A percentile compares a stretch with the other conserved stretches of the same genome.
phyloP scores from a whole-genome alignment of 208 protist genomes.

The Borovskyia barvae region DNA sequence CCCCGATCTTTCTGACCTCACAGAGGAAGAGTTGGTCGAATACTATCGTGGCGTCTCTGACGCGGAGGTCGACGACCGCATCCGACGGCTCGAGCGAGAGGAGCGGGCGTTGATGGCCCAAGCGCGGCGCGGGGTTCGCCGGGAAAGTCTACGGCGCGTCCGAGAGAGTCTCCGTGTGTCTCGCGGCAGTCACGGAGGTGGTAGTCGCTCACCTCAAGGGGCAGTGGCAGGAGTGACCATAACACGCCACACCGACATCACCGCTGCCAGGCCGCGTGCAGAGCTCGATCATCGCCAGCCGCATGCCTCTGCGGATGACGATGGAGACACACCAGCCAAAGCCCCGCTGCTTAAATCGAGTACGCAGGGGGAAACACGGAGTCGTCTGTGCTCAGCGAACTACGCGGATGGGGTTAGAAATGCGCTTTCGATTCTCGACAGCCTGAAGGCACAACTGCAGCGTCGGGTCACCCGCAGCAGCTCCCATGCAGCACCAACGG shows the following conservation, averaged over 20 bases:
- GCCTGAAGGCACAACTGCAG: constrained; percentile 47
- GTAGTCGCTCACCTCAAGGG: constrained; percentile 16
- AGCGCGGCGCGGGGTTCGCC: constrained; percentile 44
- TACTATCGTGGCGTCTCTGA: constrained; percentile 37
- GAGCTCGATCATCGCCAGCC: not conserved
- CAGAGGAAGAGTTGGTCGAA: constrained; percentile 13
- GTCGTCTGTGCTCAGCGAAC: constrained; percentile 16
- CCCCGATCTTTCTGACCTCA: constrained; percentile 18
- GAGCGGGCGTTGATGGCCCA: constrained; percentile 58
- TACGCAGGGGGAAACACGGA: constrained; percentile 7
- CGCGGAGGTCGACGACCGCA: constrained; percentile 54
- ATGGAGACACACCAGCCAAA: not conserved
- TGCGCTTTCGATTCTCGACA: constrained; percentile 65
- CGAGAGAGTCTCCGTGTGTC: constrained; percentile 52
- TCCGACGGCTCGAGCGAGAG: constrained; percentile 57
- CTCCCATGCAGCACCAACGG: constrained; percentile 10
- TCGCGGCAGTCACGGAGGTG: constrained; percentile 2
- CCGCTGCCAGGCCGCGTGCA: not conserved
- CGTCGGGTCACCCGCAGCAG: constrained; percentile 1
- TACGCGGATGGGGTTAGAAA: constrained; percentile 62
- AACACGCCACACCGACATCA: constrained; percentile 10
- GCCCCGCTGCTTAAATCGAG: not conserved
- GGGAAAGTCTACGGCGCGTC: constrained; percentile 62
- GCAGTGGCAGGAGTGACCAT: constrained; percentile 20
- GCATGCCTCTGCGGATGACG: not conserved